Base-by-base conservation (phyloP, 108 stramenopile genomes). In the Aurantiochytrium sp. region DNA sequence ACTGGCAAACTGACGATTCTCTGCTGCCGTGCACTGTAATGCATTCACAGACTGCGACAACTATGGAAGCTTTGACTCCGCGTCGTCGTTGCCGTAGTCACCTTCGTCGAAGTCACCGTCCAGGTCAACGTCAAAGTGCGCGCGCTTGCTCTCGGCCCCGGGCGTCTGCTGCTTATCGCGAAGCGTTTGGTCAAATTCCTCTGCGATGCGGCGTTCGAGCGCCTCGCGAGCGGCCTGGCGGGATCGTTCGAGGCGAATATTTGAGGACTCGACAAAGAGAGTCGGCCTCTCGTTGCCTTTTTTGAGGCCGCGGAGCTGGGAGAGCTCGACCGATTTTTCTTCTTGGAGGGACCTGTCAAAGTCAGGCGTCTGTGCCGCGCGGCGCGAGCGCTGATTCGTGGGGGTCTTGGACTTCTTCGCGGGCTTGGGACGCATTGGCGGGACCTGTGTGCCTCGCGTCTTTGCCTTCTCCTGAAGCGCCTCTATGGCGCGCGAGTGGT, bases 381-480 rank as follows among this genome's bases (percentile, higher is more conserved):
- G 59, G 34, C 59, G 59, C 10, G 59, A 65, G 34, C 59, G 59
- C 34, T 65, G 59, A 19, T 65, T 65, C 24, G 27, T 2, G 21
- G 12, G 53, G 8, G 8, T 30, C 27, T 30, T 10, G 8, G 59
- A 65, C 19, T 65, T 34, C 34, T 65, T 30, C 59, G 27, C 21
- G 0, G 53, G 27, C 31, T 68, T 68, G n/a, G 12, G n/a, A 24
- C 15, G n/a, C 45, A 81, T 6, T 6, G 73, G 73, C 2, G 73
- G 73, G 1, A 81, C 73, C 45, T 48, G 73, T 12, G 73, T 81
- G 17, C 73, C 73, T 17, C 73, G 73, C 0, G 32, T 15, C 24
- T 81, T 41, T 12, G 36, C 73, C 45, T 81, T 81, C 32, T 81
- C 73, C 32, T 81, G 42, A 24, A 81, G 73, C 30, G 73, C 73